These are phyloP conservation scores for Dictyostelium capitatum DNA, from an alignment of 78 protist genomes.

Conservation along the genomic window DNA sequence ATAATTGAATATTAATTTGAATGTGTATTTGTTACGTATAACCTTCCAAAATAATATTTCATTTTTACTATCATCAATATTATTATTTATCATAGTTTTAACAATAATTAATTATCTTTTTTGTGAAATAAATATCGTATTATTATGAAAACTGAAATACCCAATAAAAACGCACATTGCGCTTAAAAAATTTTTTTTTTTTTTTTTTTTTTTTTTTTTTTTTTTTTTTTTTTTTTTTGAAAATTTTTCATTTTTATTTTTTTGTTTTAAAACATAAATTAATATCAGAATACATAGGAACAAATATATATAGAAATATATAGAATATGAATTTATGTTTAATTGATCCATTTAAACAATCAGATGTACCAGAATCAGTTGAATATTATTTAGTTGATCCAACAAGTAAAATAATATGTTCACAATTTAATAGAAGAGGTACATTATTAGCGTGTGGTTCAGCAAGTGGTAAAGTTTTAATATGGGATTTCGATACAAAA, in stretches of 20 bases:
- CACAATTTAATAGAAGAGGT: constrained; percentile 87
- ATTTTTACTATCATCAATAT: no score
- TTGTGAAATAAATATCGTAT: no score
- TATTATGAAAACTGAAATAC: no score
- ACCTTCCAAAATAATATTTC: no score
- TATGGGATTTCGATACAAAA: constrained; percentile 88
- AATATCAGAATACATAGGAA: background rate
- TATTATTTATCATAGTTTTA: no score
- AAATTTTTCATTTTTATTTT: background rate
- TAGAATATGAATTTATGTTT: constrained; percentile 44
- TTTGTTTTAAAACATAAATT: no score
- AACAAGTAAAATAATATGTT: constrained; percentile 25
- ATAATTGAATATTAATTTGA: no score
- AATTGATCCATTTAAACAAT: constrained; percentile 58
- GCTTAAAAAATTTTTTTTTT: no score
- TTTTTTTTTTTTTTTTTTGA: background rate
- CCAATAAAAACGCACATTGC: no score
- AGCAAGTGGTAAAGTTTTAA: constrained; percentile 52
- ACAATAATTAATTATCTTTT: no score
- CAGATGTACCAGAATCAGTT: constrained; percentile 69
- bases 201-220: background rate
- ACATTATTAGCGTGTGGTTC: constrained; percentile 85
- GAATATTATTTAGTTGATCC: constrained; percentile 46
- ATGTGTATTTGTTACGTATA: no score
- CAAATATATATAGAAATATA: no score